Evolutionary conservation across 495 filamentous ascomycete genomes (phyloP).

Genomic region (Corynascus novoguineensis): DNA sequence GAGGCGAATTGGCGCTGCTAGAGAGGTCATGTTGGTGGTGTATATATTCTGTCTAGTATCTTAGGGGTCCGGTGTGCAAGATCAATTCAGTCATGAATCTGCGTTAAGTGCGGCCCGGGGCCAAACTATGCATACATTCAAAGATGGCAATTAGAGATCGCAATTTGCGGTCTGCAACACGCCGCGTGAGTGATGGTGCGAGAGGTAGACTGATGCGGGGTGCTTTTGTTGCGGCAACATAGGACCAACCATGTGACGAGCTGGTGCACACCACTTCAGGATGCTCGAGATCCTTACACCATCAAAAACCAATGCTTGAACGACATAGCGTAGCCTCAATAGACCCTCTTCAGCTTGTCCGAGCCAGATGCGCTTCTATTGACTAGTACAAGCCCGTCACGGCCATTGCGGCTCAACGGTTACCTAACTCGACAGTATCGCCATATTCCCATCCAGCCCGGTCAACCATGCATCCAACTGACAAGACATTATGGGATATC

Average conservation of each 20-base stretch:
- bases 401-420: no score
- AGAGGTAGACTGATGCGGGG: not conserved
- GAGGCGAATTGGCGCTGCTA: not conserved
- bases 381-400: not conserved
- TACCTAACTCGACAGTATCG: not conserved
- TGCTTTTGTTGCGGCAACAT: not conserved
- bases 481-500: constrained; percentile 9
- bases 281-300: no score
- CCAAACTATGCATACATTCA: not conserved
- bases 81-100: not conserved
- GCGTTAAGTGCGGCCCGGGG: not conserved
- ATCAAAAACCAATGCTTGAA: no score
- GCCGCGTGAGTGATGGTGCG: not conserved
- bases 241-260: not conserved
- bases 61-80: not conserved
- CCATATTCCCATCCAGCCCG: not conserved
- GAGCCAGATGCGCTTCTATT: not conserved
- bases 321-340: no score
- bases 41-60: not conserved
- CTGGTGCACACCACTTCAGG: no score
- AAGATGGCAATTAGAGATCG: no score
- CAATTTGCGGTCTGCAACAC: not conserved
- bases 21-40: not conserved
- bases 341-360: not conserved
- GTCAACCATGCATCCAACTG: constrained; percentile 14